Percentiles rank a stretch among this genome's conserved stretches.
These are phyloP conservation scores for Dalechampia spathulata DNA, from an alignment of 441 rosid genomes.

Conservation along the genomic window DNA sequence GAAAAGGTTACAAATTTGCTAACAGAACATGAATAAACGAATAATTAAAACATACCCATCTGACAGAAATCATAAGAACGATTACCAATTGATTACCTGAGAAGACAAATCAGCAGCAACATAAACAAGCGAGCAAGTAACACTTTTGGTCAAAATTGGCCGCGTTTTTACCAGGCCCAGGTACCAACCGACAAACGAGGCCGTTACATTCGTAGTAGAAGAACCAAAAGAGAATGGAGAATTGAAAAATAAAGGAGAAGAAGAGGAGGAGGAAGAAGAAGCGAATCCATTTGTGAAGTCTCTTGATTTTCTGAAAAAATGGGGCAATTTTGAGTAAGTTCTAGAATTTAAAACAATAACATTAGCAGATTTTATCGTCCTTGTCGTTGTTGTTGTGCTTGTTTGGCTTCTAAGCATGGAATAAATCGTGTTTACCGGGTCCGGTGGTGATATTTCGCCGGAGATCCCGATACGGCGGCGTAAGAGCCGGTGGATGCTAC, in stretches of 20 bases:
- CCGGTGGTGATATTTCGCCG: constrained; percentile 3
- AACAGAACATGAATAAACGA: too few relatives aligned
- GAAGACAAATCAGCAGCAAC: constrained; percentile 81
- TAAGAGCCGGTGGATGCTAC: constrained; percentile 18
- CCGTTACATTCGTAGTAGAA: constrained; percentile 18
- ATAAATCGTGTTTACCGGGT: neutral
- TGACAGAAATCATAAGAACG: too few relatives aligned
- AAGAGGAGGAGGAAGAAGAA: too few relatives aligned
- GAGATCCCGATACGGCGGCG: constrained; percentile 12
- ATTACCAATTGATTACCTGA: too few relatives aligned
- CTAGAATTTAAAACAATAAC: constrained; percentile 12
- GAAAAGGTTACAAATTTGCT: too few relatives aligned
- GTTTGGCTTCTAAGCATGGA: constrained; percentile 4
- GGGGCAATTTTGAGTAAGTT: constrained; percentile 29
- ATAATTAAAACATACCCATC: too few relatives aligned
- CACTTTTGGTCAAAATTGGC: constrained; percentile 70
- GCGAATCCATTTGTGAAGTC: constrained; percentile 22
- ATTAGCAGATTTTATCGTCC: neutral
- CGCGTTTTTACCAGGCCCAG: constrained; percentile 73
- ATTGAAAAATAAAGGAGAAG: constrained; percentile 17
- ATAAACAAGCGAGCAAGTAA: constrained; percentile 55
- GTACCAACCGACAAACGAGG: constrained; percentile 65
- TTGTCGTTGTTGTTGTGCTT: neutral
- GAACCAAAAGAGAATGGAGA: constrained; percentile 21
- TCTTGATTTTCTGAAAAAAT: constrained; percentile 28